Conservation (phyloP, 1,139 yeast genomes). For the Waltiozyma sp. region DNA sequence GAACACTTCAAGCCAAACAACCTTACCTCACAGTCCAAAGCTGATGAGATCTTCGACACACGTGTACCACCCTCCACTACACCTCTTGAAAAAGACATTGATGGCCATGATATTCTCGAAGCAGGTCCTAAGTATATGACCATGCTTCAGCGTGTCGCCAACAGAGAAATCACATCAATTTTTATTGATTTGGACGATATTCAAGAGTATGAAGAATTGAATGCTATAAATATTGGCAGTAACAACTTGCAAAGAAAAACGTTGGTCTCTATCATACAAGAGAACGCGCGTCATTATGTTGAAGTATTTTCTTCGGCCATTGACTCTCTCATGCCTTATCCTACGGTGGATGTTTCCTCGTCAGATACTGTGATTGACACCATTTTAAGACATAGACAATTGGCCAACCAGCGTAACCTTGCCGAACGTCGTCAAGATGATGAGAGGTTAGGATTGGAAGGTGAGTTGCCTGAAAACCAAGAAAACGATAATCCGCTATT, state of each 20-base stretch:
- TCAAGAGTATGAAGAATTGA: constrained; percentile 41
- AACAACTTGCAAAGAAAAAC: constrained; percentile 19
- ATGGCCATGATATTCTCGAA: constrained; percentile 2
- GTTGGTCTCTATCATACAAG: constrained; percentile 47
- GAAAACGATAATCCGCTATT: constrained; percentile 29
- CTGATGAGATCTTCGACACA: constrained; percentile 24
- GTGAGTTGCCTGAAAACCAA: constrained; percentile 24
- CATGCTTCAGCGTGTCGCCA: constrained; percentile 70
- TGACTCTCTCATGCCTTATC: constrained; percentile 76
- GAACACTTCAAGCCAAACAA: constrained; percentile 42
- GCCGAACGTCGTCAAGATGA: constrained; percentile 53
- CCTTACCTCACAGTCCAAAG: constrained; percentile 13
- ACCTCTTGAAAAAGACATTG: constrained; percentile 1
- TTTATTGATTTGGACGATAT: constrained; percentile 79
- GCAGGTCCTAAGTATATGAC: constrained; percentile 66
- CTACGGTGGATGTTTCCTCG: constrained; percentile 66
- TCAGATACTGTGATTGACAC: constrained; percentile 91
- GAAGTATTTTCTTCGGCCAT: constrained; percentile 68
- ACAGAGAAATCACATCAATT: constrained; percentile 63
- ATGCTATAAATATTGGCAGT: constrained; percentile 21
- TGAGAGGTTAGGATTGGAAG: constrained; percentile 22
- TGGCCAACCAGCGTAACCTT: constrained; percentile 65
- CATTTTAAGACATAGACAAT: constrained; percentile 77
- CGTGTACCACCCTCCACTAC: constrained; percentile 19
- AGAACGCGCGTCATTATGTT: constrained; percentile 68